Evolutionary conservation across 2,329 filamentous ascomycete genomes (phyloP).

Genomic region (Hortaea werneckii): DNA sequence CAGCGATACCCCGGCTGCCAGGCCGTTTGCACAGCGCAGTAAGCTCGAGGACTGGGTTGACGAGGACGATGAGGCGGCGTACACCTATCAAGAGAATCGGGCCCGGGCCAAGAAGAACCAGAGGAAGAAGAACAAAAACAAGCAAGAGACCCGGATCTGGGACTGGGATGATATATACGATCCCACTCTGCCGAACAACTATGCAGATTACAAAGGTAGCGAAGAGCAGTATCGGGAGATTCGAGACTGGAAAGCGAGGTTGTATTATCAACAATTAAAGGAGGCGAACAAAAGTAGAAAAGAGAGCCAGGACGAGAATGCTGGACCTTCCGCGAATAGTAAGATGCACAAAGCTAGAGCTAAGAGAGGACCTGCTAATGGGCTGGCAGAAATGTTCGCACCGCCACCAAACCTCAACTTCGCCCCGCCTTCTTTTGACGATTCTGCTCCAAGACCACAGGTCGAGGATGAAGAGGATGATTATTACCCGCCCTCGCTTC

Average conservation of each 20-base stretch:
- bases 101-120: constrained; percentile 67
- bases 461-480: constrained; percentile 8
- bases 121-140: constrained; percentile 60
- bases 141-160: constrained; percentile 29
- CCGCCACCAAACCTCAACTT: constrained; percentile 13
- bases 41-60: constrained; percentile 73
- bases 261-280: constrained; percentile 61
- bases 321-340: not conserved
- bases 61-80: constrained; percentile 67
- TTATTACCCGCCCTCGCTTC: constrained; percentile 17
- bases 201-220: constrained; percentile 73
- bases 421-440: constrained; percentile 18
- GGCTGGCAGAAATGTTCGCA: constrained; percentile 17
- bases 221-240: constrained; percentile 74
- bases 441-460: constrained; percentile 40
- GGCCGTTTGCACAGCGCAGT: constrained; percentile 31
- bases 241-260: constrained; percentile 71
- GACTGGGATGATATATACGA: constrained; percentile 93
- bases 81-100: constrained; percentile 26
- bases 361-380: not conserved
- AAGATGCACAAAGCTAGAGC: not conserved
- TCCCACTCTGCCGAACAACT: constrained; percentile 68
- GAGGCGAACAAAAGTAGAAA: constrained; percentile 13
- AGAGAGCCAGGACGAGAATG: not conserved
- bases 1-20: constrained; percentile 15